Evolutionary conservation across 1,139 yeast species (phyloP).

Genomic region (Pneumocystis murina): DNA sequence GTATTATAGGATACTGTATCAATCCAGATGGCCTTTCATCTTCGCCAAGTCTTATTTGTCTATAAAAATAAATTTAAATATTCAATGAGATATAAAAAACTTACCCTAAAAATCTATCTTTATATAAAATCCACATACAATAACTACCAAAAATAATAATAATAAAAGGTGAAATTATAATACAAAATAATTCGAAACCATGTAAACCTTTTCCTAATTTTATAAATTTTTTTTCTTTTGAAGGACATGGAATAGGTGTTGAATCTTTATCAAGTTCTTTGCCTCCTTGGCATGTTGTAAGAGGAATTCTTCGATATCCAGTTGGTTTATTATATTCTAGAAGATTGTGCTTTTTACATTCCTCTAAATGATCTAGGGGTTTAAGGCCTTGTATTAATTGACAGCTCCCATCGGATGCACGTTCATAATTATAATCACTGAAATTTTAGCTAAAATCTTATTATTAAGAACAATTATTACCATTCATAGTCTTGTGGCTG

Average conservation of each 20-base stretch:
- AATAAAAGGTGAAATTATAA: slow-evolving; percentile 45
- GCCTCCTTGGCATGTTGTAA: slow-evolving; percentile 66
- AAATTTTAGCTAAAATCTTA: not conserved
- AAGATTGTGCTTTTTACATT: slow-evolving; percentile 41
- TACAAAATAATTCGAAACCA: slow-evolving; percentile 35
- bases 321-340: slow-evolving; percentile 66
- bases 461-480: not conserved
- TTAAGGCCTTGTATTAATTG: slow-evolving; percentile 56
- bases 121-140: slow-evolving; percentile 59
- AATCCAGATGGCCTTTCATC: slow-evolving; percentile 1
- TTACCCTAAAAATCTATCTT: slow-evolving; percentile 46
- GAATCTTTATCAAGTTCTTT: slow-evolving; percentile 47
- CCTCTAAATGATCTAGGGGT: slow-evolving; percentile 46
- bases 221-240: slow-evolving; percentile 54
- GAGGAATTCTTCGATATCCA: slow-evolving; percentile 61
- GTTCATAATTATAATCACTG: slow-evolving; percentile 61
- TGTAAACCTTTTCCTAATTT: slow-evolving; percentile 41
- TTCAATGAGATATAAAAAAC: slow-evolving; percentile 15
- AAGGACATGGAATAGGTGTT: slow-evolving; percentile 67
- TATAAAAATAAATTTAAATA: slow-evolving; percentile 17
- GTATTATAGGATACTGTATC: slow-evolving; percentile 18
- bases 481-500: slow-evolving; percentile 84
- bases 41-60: slow-evolving; percentile 5
- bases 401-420: slow-evolving; percentile 70
- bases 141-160: slow-evolving; percentile 34